Base-by-base conservation (phyloP, 208 protist species). In the Trypanosoma avium region DNA sequence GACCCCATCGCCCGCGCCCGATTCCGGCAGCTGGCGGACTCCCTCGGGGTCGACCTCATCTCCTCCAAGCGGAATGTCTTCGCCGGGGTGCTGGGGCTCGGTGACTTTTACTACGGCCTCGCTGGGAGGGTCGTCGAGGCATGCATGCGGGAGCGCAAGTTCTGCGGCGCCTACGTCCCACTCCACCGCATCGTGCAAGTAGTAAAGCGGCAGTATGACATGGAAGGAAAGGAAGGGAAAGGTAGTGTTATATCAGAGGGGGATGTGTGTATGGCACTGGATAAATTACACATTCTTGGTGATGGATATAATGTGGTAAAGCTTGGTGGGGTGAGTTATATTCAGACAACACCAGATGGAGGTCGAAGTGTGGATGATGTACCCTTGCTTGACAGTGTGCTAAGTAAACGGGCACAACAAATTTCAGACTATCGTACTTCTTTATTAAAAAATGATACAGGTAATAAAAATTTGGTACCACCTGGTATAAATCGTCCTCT, bases 21-120 rank as follows among this genome's bases (percentile, higher is more conserved):
- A 17, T 95, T 95, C 52, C 82, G 86, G 4, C 90, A 95, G 70
- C 64, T 95, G 4, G 86, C 90, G 1, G 90, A 95, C 77, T 92
- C 84, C 12, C 79, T 95, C 24, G 86, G 86, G 26, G 78, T 95
- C 13, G 90, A 95, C 53, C 68, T 95, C 8, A 84, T 95, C 40
- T 93, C 86, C 2, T 93, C 86, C 24, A 89, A 87, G 67, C 90
- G 89, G 62, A 95, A 93, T 66, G 74, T 93, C 4, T 95, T 95
- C 58, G 67, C 90, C 9, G 83, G 78, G 15, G 69, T 77, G 13
- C 67, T 95, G 7, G 86, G 86, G 6, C 76, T 95, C 29, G 90
- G 86, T 35, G 79, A 95, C 68, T 93, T 93, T 62, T 93, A 93
- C 72, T 93, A 93, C 59, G 72, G 80, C 24, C 85, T 95, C 4